Conservation (phyloP, 495 filamentous ascomycete species). For the Jackrogersella minutella region DNA sequence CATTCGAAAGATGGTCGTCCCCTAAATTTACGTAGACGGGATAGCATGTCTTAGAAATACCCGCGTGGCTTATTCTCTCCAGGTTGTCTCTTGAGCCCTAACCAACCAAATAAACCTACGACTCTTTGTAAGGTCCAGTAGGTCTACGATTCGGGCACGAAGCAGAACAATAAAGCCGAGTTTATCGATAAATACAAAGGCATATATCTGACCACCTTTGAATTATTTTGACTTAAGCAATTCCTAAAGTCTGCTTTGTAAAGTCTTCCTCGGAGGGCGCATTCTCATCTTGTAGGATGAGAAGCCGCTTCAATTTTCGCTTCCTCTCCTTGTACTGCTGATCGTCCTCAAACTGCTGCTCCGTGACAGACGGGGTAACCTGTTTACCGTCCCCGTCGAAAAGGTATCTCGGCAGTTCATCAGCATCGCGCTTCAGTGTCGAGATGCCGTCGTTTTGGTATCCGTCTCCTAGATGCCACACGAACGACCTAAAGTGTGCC, state of each 20-base stretch:
- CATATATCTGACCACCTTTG: background rate
- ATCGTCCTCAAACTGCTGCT: constrained; percentile 50
- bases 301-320: constrained; percentile 43
- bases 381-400: constrained; percentile 52
- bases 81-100: background rate
- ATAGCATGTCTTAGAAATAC: background rate
- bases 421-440: constrained; percentile 26
- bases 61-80: background rate
- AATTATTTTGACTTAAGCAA: constrained; percentile 20
- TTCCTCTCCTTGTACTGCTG: constrained; percentile 46
- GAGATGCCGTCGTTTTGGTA: constrained; percentile 49
- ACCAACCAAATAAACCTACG: constrained; percentile 3
- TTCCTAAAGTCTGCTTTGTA: constrained; percentile 41
- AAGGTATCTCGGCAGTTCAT: constrained; percentile 50
- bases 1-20: background rate
- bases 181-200: constrained; percentile 1
- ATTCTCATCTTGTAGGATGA: constrained; percentile 46
- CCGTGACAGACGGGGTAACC: constrained; percentile 52
- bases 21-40: no score
- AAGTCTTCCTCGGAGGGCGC: constrained; percentile 53
- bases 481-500: constrained; percentile 64
- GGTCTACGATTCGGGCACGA: background rate
- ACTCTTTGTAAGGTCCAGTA: background rate
- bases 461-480: constrained; percentile 74
- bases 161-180: constrained; percentile 8